Base-by-base conservation (phyloP, 169 alveolate genomes). In the Theileria orientalis region DNA sequence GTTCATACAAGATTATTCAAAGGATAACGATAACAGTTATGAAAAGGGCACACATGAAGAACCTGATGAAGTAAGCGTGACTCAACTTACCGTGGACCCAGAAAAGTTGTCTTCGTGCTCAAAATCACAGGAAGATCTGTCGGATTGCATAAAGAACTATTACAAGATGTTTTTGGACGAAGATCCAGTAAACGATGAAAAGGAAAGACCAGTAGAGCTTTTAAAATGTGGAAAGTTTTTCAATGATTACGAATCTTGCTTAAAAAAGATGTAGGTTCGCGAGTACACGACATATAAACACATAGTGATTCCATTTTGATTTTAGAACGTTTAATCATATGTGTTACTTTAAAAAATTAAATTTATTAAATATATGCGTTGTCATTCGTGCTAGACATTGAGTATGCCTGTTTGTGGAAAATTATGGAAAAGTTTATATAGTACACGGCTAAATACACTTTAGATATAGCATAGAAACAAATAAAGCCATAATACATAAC, bases 181-280 rank as follows among this genome's bases (percentile, higher is more conserved):
- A n/a, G 63, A 66, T 33, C 6, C 19, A 11, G 73, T 13, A 19
- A 37, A 46, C 54, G 41, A 33, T 23, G 60, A 57, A 9, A 71
- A 64, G 14, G 32, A 30, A n/a, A 46, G 44, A n/a, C 16, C 79
- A 3, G 29, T 25, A 2, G 72, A 71, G 47, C 63, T 79, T 11
- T 46, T 79, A 41, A 72, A 73, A 59, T 79, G 87, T 40, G 60
- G 78, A 35, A 46, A 42, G 41, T 61, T 59, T 13, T 71, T 79
- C 42, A 70, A 51, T 23, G 83, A 72, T 19, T 79, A 71, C 59
- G 87, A 79, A 33, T 40, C 77, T 8, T 79, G 87, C 23, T 42
- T 71, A 33, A 74, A 59, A 32, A 62, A 70, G 78, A 0, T n/a
- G 21, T 57, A 69, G 21, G 19, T 49, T 16, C n/a, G n/a, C n/a